A percentile compares a stretch with the other conserved stretches of the same genome.
phyloP scores from a whole-genome alignment of 2,329 filamentous ascomycete species.

The Colletotrichum sp. region DNA sequence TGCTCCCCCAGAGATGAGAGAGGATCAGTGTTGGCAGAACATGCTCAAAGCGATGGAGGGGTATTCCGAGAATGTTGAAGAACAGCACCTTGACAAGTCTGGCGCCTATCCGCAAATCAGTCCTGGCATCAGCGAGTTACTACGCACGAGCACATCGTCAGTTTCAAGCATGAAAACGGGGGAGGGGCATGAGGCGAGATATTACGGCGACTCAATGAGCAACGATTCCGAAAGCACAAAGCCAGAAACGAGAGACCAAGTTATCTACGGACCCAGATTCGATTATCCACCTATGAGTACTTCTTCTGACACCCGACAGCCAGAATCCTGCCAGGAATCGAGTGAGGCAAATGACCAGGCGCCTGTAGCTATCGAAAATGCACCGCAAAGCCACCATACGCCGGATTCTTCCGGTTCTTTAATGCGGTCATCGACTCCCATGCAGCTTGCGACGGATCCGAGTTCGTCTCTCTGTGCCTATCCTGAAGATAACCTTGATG shows the following conservation, averaged over 20 bases:
- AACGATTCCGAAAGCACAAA: neutral
- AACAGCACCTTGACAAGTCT: neutral
- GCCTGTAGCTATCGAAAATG: neutral
- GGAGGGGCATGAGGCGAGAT: neutral
- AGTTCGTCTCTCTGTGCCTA: neutral
- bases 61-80: too few species aligned
- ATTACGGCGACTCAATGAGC: neutral
- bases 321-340: neutral
- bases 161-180: neutral
- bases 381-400: neutral
- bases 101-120: neutral
- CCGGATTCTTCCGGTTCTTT: neutral
- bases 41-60: neutral
- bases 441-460: neutral
- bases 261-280: neutral
- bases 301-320: neutral
- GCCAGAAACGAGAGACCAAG: neutral
- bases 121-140: neutral
- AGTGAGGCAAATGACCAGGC: neutral
- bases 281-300: neutral
- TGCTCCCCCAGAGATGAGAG: neutral
- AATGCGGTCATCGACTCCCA: neutral
- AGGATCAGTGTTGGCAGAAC: slow-evolving; percentile 4
- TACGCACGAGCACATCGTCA: neutral
- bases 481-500: neutral